phyloP scores from a whole-genome alignment of 2,329 filamentous ascomycete genomes.

The Pseudogymnoascus sp. region DNA sequence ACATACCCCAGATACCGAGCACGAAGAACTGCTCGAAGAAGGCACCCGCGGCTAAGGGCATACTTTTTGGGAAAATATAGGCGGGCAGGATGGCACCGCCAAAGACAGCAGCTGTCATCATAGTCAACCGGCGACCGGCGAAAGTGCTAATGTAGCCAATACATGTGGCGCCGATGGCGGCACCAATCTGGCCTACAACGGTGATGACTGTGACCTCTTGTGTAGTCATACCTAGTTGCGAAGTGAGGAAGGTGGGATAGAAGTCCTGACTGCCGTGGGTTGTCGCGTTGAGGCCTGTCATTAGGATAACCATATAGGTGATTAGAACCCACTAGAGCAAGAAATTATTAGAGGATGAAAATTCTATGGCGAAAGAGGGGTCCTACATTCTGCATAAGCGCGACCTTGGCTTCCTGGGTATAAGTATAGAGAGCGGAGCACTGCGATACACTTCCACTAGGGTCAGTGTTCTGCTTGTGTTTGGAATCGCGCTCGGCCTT shows the following conservation, averaged over 20 bases:
- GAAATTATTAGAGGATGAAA: not conserved
- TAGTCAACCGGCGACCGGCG: constrained; percentile 59
- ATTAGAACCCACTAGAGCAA: constrained; percentile 64
- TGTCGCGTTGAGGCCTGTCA: constrained; percentile 68
- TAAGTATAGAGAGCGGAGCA: constrained; percentile 58
- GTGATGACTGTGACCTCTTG: constrained; percentile 54
- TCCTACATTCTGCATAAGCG: constrained; percentile 45
- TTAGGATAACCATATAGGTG: constrained; percentile 70
- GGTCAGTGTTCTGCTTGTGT: not conserved
- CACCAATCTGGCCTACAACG: constrained; percentile 62
- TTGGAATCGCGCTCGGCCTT: not conserved
- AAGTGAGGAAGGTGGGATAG: constrained; percentile 49
- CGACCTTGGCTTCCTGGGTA: constrained; percentile 65
- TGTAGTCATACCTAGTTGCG: constrained; percentile 35
- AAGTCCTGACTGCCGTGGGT: constrained; percentile 32
- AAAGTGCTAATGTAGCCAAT: constrained; percentile 62
- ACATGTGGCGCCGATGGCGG: constrained; percentile 56
- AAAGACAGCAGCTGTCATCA: constrained; percentile 49
- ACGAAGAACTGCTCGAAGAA: constrained; percentile 79
- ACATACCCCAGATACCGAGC: constrained; percentile 61
- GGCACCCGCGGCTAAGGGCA: constrained; percentile 63
- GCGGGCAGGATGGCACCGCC: constrained; percentile 75
- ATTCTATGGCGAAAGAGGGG: not conserved
- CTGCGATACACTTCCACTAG: constrained; percentile 38
- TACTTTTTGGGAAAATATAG: constrained; percentile 60